Evolutionary conservation across 768 basidiomycete genomes (phyloP).

Genomic region (Agrocybe chaxingu): DNA sequence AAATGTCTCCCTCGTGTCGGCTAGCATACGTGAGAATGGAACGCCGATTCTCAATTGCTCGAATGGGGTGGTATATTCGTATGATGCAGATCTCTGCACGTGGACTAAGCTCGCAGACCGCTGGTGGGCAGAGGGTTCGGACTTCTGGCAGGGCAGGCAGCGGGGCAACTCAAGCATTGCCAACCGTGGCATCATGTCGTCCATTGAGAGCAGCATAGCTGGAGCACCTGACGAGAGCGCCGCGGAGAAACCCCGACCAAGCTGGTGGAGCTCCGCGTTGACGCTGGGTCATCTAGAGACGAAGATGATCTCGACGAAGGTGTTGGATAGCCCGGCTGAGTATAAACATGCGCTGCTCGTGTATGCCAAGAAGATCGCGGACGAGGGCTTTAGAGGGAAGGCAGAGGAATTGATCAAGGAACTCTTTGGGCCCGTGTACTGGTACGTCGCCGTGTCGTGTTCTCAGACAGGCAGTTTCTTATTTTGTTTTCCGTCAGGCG

Average conservation of each 20-base stretch:
- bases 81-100: constrained; percentile 59
- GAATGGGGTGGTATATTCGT: constrained; percentile 76
- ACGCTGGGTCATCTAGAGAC: constrained; percentile 90
- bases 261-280: constrained; percentile 82
- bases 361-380: constrained; percentile 84
- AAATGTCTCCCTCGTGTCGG: constrained; percentile 60
- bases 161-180: constrained; percentile 38
- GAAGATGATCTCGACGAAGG: constrained; percentile 66
- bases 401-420: constrained; percentile 92
- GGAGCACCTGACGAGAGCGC: constrained; percentile 30
- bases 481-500: constrained; percentile 45
- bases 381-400: constrained; percentile 85
- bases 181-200: constrained; percentile 52
- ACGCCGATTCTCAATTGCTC: constrained; percentile 74
- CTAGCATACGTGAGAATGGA: constrained; percentile 75
- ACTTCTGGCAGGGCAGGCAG: constrained; percentile 76
- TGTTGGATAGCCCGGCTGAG: constrained; percentile 81
- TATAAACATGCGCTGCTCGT: constrained; percentile 72
- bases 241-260: constrained; percentile 49
- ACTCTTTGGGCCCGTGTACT: constrained; percentile 85
- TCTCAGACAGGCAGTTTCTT: background rate
- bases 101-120: constrained; percentile 78
- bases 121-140: constrained; percentile 86
- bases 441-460: constrained; percentile 46
- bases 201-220: constrained; percentile 45